Percentiles rank a stretch among this genome's conserved stretches.
Evolutionary conservation across 139 green algal genomes (phyloP).

Genomic region (Volvox reticuliferus): DNA sequence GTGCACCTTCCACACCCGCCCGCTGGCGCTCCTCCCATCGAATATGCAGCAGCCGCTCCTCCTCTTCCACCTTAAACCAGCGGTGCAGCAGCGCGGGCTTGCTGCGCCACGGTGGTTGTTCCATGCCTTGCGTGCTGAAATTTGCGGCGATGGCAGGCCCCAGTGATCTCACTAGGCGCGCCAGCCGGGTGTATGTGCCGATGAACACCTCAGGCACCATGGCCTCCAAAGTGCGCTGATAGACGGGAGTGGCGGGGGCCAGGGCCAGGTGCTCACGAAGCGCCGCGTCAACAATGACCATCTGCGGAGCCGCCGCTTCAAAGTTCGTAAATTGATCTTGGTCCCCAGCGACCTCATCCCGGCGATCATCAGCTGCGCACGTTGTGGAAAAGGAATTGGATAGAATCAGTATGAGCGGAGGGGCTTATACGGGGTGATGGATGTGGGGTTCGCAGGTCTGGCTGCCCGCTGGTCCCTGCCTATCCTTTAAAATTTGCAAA

Average conservation of each 20-base stretch:
- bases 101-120: conserved; percentile 42
- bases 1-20: background rate
- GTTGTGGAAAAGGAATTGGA: background rate
- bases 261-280: conserved; percentile 1
- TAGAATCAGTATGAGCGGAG: background rate
- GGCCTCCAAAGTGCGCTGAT: background rate
- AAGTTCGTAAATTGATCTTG: background rate
- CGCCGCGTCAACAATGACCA: conserved; percentile 26
- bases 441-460: no score
- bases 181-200: conserved; percentile 6
- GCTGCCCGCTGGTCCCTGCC: no score
- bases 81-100: conserved; percentile 20
- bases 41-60: background rate
- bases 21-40: background rate
- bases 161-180: background rate
- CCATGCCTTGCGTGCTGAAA: conserved; percentile 17
- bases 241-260: conserved; percentile 15
- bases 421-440: no score
- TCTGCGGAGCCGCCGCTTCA: background rate
- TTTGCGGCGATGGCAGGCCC: conserved; percentile 11
- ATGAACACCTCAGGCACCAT: background rate
- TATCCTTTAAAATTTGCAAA: no score
- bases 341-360: background rate
- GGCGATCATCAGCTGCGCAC: background rate
- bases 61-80: conserved; percentile 9